Conservation (phyloP, 1,139 yeast genomes). For the Candida albicans region DNA sequence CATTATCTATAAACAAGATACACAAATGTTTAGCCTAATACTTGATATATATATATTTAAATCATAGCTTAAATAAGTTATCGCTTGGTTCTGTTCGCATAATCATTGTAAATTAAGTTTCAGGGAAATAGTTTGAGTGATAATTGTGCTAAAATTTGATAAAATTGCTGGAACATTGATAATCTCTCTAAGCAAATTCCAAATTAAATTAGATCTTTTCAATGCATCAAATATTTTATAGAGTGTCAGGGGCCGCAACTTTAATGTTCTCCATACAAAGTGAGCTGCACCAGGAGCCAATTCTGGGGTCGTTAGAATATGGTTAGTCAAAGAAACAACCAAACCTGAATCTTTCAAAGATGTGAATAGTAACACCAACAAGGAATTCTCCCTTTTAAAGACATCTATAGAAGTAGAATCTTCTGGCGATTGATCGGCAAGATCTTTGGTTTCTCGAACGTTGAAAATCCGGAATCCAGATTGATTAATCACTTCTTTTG, state of each 20-base stretch:
- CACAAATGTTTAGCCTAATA: no score
- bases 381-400: constrained; percentile 23
- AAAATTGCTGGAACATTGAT: constrained; percentile 20
- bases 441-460: neutral
- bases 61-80: neutral
- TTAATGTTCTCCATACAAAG: constrained; percentile 24
- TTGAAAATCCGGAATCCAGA: constrained; percentile 20
- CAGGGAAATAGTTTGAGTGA: neutral
- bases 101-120: neutral
- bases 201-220: constrained; percentile 23
- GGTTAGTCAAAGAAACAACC: constrained; percentile 27
- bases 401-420: neutral
- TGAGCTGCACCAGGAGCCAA: constrained; percentile 30
- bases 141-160: constrained; percentile 19
- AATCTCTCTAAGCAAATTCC: constrained; percentile 20
- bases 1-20: no score
- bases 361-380: constrained; percentile 25
- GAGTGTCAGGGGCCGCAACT: constrained; percentile 25
- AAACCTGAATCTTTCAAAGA: constrained; percentile 34
- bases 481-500: constrained; percentile 24
- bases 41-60: no score
- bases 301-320: constrained; percentile 28
- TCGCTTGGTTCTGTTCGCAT: neutral
- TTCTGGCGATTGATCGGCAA: constrained; percentile 5
- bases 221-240: constrained; percentile 23